A percentile compares a stretch with the other conserved stretches of the same genome.
These are phyloP conservation scores for Xylaria sp. DNA, from an alignment of 2,329 filamentous ascomycete genomes.

Conservation along the genomic window DNA sequence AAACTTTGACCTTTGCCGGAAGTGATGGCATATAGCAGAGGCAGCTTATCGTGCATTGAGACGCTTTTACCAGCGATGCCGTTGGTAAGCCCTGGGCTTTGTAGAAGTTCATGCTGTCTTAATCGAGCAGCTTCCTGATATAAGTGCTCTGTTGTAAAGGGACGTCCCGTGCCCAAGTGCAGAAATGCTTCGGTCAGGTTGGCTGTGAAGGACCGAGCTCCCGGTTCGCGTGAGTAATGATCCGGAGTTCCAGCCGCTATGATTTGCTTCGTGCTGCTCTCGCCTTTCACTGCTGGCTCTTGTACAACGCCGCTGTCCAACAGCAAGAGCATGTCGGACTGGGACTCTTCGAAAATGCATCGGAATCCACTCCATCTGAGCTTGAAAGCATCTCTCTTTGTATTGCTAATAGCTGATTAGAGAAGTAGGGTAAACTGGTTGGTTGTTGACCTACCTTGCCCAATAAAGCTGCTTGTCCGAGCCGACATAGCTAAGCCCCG, in stretches of 20 bases:
- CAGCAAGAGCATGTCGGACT: conserved; percentile 71
- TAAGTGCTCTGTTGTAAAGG: conserved; percentile 67
- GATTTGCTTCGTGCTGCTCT: conserved; percentile 69
- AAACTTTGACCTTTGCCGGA: conserved; percentile 64
- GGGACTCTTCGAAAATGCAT: conserved; percentile 70
- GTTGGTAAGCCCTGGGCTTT: conserved; percentile 59
- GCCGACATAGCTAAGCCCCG: conserved; percentile 69
- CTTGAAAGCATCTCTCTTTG: conserved; percentile 67
- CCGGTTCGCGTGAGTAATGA: conserved; percentile 57
- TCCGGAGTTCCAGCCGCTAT: conserved; percentile 70
- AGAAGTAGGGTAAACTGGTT: conserved; percentile 43
- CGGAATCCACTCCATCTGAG: conserved; percentile 73
- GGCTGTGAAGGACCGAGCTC: conserved; percentile 68
- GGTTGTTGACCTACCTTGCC: conserved; percentile 67
- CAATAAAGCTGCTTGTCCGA: conserved; percentile 71
- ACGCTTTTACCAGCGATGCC: conserved; percentile 53
- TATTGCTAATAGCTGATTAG: conserved; percentile 62
- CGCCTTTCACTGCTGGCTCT: conserved; percentile 62
- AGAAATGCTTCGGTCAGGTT: conserved; percentile 65
- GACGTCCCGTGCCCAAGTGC: conserved; percentile 63
- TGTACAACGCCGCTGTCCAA: conserved; percentile 70
- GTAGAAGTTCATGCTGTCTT: conserved; percentile 58
- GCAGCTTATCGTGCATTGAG: conserved; percentile 53
- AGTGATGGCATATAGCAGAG: conserved; percentile 67
- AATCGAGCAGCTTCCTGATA: conserved; percentile 65